Conservation (phyloP, 2,329 filamentous ascomycete genomes). For the Paracorniculantispora psalliotae region DNA sequence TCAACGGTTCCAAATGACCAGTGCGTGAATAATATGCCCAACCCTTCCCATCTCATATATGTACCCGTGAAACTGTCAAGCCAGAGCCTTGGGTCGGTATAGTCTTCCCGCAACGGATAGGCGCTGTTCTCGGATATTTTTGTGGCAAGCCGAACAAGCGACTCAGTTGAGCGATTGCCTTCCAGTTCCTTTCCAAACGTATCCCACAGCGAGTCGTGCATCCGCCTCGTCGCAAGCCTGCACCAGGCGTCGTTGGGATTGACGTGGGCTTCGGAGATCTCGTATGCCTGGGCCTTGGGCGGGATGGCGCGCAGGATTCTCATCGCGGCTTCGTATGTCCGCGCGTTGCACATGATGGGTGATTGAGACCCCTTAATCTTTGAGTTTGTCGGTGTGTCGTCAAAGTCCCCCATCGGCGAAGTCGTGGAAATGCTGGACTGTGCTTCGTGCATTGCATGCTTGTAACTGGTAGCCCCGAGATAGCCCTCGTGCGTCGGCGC, state of each 20-base stretch:
- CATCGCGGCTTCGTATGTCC: neutral
- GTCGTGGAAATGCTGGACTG: neutral
- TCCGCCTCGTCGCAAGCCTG: neutral
- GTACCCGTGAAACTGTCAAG: neutral
- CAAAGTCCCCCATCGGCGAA: neutral
- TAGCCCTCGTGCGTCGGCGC: neutral
- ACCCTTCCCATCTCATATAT: neutral
- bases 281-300: neutral
- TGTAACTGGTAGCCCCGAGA: neutral
- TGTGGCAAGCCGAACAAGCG: neutral
- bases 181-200: neutral
- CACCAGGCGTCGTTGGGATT: slow-evolving; percentile 2
- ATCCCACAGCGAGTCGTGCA: neutral
- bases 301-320: neutral
- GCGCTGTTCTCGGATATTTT: neutral
- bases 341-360: neutral
- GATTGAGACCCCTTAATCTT: neutral
- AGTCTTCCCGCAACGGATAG: neutral
- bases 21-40: neutral
- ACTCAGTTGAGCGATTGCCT: neutral
- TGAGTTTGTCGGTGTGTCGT: neutral
- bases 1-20: neutral
- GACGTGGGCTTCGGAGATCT: neutral
- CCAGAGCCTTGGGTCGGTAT: neutral
- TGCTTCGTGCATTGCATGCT: neutral